Percentiles rank a stretch among this genome's conserved stretches.
Conservation (phyloP, 345 rosid species). For the Cardamine resedifolia region DNA sequence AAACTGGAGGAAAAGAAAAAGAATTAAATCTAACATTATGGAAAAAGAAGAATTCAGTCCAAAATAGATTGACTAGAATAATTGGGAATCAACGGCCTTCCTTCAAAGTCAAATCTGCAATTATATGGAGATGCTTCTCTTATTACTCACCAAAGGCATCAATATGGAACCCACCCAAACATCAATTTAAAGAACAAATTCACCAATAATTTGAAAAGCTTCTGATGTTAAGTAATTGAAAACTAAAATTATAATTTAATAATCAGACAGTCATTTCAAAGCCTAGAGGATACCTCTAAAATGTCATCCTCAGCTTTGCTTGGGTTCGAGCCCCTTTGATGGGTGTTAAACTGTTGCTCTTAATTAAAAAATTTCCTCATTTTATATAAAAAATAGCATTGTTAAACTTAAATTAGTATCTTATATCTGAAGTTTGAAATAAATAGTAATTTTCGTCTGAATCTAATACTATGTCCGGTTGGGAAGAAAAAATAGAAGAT, state of each 20-base stretch:
- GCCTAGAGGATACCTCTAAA: not conserved
- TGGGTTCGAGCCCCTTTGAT: not conserved
- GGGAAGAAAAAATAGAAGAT: not conserved
- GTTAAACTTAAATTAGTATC: not conserved
- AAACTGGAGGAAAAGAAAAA: conserved; percentile 2
- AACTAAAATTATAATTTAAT: not conserved
- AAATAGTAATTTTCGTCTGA: not conserved
- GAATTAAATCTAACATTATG: conserved; percentile 5
- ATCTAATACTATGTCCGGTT: not conserved
- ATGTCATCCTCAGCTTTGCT: not conserved
- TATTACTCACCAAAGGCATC: conserved; percentile 28
- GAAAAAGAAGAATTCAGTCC: not conserved
- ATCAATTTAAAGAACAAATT: conserved; percentile 31
- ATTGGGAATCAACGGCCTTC: conserved; percentile 27
- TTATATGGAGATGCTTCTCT: conserved; percentile 28
- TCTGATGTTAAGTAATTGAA: not conserved
- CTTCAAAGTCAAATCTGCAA: conserved; percentile 30
- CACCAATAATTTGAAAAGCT: conserved; percentile 15
- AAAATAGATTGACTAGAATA: conserved; percentile 13
- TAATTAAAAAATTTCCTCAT: not conserved
- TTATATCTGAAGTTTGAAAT: not conserved
- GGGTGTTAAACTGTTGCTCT: not conserved
- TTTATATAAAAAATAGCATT: not conserved
- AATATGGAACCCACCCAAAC: conserved; percentile 35
- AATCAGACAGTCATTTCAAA: not conserved